phyloP scores from a whole-genome alignment of 331 rosid species.

The Quercus phellos region DNA sequence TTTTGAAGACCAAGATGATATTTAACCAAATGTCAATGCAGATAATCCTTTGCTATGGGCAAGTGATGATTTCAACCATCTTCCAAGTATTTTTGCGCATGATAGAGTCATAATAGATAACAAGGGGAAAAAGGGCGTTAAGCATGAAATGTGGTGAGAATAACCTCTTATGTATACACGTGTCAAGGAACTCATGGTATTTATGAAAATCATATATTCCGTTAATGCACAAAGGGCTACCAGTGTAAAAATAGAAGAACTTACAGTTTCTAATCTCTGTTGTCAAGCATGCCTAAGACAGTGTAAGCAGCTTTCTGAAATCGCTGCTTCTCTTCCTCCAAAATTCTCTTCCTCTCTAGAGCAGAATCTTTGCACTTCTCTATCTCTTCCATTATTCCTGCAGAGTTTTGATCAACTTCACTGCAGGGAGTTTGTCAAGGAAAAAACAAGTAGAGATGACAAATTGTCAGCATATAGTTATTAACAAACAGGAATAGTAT shows the following conservation, averaged over 20 bases:
- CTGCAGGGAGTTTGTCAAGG: slow-evolving; percentile 22
- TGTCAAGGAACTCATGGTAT: not conserved
- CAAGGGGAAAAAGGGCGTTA: not conserved
- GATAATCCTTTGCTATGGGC: not conserved
- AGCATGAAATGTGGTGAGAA: not conserved
- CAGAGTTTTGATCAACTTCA: slow-evolving; percentile 63
- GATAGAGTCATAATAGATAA: not conserved
- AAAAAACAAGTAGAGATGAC: not conserved
- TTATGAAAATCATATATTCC: not conserved
- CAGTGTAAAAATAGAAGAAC: slow-evolving; percentile 1
- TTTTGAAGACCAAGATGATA: slow-evolving; percentile 30
- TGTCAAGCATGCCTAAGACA: slow-evolving; percentile 62
- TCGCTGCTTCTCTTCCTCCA: slow-evolving; percentile 68
- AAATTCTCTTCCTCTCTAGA: slow-evolving; percentile 51
- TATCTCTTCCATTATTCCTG: slow-evolving; percentile 50
- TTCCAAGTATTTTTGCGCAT: not conserved
- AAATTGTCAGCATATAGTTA: not conserved
- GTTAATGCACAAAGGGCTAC: not conserved
- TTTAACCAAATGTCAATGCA: not conserved
- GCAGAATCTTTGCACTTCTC: slow-evolving; percentile 62
- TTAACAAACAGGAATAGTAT: not conserved
- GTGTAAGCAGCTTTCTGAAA: slow-evolving; percentile 78
- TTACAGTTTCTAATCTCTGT: slow-evolving; percentile 36
- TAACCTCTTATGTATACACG: not conserved
- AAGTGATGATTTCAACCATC: slow-evolving; percentile 4